phyloP scores from a whole-genome alignment of 2,329 filamentous ascomycete genomes.

The Shiraia bambusicola region DNA sequence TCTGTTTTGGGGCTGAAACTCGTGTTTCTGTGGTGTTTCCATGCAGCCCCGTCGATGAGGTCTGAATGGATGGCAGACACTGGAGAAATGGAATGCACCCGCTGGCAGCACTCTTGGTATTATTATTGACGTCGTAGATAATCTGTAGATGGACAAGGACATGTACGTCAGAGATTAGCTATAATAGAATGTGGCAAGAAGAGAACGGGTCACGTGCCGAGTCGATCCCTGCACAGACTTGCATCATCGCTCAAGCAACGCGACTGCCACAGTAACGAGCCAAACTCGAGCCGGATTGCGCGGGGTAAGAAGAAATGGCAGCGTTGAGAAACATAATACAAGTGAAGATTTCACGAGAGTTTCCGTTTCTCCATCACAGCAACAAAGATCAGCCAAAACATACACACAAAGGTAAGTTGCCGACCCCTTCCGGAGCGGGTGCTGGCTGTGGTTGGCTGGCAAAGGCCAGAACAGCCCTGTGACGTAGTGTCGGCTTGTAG shows the following conservation, averaged over 20 bases:
- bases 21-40: too few species aligned
- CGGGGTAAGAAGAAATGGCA: background rate
- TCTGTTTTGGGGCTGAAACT: too few species aligned
- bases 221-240: conserved; percentile 10
- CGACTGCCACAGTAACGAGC: conserved; percentile 17
- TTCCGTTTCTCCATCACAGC: background rate
- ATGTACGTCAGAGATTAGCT: conserved; percentile 11
- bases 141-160: conserved; percentile 11
- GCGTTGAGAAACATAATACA: too few species aligned
- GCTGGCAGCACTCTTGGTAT: background rate
- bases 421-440: conserved; percentile 13
- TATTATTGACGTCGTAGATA: conserved; percentile 4
- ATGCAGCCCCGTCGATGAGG: too few species aligned
- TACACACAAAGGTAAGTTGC: conserved; percentile 9
- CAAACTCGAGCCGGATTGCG: conserved; percentile 6
- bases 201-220: conserved; percentile 3
- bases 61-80: too few species aligned
- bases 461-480: conserved; percentile 16
- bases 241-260: conserved; percentile 20
- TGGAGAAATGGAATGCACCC: too few species aligned
- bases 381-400: conserved; percentile 10
- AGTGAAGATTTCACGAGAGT: background rate
- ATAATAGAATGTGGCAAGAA: conserved; percentile 8
- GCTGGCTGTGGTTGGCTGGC: conserved; percentile 4
- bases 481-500: conserved; percentile 15